These are phyloP conservation scores for Vitis riparia DNA, from an alignment of 164 flowering plant genomes.

Conservation along the genomic window DNA sequence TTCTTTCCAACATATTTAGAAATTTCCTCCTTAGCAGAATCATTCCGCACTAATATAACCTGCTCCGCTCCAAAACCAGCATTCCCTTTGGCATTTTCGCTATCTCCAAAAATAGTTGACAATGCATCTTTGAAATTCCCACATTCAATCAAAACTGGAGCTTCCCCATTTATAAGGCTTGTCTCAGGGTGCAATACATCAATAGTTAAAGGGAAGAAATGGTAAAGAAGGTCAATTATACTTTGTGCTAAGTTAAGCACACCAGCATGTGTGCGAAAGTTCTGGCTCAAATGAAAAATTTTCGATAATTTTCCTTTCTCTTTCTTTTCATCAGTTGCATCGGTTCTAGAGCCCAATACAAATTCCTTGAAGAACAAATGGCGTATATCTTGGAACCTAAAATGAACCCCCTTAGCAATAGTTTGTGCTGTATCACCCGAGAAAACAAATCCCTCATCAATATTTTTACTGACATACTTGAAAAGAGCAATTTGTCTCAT, in stretches of 20 bases:
- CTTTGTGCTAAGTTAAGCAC: slow-evolving; percentile 32
- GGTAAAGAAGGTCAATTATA: slow-evolving; percentile 15
- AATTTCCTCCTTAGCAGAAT: too few relatives aligned
- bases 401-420: slow-evolving; percentile 9
- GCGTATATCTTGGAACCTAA: slow-evolving; percentile 27
- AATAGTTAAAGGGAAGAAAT: neutral
- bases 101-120: too few relatives aligned
- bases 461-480: slow-evolving; percentile 49
- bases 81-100: too few relatives aligned
- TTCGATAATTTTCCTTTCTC: neutral
- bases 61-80: too few relatives aligned
- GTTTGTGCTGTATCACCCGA: slow-evolving; percentile 9
- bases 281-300: neutral
- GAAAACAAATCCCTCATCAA: slow-evolving; percentile 31
- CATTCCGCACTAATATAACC: too few relatives aligned
- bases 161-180: too few relatives aligned
- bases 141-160: too few relatives aligned
- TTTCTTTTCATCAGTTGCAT: neutral
- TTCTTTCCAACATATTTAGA: too few relatives aligned
- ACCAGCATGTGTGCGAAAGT: slow-evolving; percentile 28
- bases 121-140: too few relatives aligned
- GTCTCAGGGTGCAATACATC: slow-evolving; percentile 18
- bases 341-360: neutral
- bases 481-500: slow-evolving; percentile 60
- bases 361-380: neutral